Conservation (phyloP, 2,329 filamentous ascomycete genomes). For the Hymenoscyphus occultus region DNA sequence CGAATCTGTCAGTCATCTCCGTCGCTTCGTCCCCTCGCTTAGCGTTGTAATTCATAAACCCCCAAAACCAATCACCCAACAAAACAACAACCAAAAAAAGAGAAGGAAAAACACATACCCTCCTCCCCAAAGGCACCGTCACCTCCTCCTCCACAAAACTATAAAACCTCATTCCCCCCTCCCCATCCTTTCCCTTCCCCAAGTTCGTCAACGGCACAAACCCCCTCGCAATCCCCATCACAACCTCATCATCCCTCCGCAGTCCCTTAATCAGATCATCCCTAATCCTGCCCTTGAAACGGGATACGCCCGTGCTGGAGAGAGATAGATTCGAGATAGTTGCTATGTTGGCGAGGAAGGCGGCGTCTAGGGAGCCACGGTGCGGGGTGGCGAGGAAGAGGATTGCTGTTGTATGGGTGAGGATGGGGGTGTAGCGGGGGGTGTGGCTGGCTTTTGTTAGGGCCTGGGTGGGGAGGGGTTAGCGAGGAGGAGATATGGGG, state of each 20-base stretch:
- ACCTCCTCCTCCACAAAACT: conserved; percentile 18
- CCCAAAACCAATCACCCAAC: too few relatives aligned
- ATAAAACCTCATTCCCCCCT: conserved; percentile 15
- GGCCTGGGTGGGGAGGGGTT: conserved; percentile 8
- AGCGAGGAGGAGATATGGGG: not conserved
- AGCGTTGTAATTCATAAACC: too few relatives aligned
- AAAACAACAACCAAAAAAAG: too few relatives aligned
- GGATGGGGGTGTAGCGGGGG: conserved; percentile 26
- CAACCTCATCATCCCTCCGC: conserved; percentile 9
- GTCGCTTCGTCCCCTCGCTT: not conserved
- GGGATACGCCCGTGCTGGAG: conserved; percentile 1
- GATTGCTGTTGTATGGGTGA: conserved; percentile 32
- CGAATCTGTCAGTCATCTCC: not conserved
- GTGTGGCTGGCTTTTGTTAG: conserved; percentile 9
- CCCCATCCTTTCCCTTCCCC: too few relatives aligned
- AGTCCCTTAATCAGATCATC: conserved; percentile 14
- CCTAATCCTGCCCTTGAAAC: conserved; percentile 8
- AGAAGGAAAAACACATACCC: not conserved
- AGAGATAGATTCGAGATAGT: not conserved
- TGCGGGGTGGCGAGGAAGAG: conserved; percentile 42
- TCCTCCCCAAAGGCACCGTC: conserved; percentile 6
- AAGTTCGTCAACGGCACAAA: conserved; percentile 17
- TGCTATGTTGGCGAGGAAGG: not conserved
- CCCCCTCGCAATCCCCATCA: conserved; percentile 14
- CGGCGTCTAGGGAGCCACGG: conserved; percentile 31